These are phyloP conservation scores for Rauvolfia tetraphylla DNA, from an alignment of 257 asterid genomes.

Conservation along the genomic window DNA sequence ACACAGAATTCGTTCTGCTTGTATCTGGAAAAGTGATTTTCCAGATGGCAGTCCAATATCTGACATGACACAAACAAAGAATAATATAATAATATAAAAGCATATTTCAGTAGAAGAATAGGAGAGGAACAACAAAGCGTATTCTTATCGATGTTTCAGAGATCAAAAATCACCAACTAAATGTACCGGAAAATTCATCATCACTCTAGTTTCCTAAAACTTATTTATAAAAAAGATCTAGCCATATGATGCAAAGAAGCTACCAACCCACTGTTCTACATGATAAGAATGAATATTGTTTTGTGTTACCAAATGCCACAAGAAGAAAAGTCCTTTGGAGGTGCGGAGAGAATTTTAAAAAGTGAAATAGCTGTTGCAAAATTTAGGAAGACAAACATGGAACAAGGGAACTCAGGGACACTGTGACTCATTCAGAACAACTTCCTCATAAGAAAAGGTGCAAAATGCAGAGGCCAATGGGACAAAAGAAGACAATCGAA, in stretches of 20 bases:
- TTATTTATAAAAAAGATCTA: background rate
- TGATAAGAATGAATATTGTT: background rate
- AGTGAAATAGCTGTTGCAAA: background rate
- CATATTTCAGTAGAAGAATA: background rate
- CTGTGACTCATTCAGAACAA: background rate
- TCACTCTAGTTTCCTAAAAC: background rate
- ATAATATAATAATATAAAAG: slow-evolving; percentile 1
- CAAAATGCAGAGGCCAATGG: background rate
- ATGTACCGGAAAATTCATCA: background rate
- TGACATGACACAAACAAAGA: slow-evolving; percentile 25
- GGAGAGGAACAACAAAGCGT: background rate
- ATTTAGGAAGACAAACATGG: background rate
- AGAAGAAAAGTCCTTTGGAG: background rate
- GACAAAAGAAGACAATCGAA: background rate
- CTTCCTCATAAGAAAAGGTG: background rate
- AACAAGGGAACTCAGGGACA: background rate
- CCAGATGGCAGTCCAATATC: slow-evolving; percentile 99
- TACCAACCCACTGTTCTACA: background rate
- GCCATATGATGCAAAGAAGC: background rate
- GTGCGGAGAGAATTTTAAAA: background rate
- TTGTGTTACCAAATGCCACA: background rate
- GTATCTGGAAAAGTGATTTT: slow-evolving; percentile 94
- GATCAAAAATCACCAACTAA: background rate
- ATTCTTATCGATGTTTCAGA: background rate
- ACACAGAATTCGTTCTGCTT: slow-evolving; percentile 91